These are phyloP conservation scores for Ustilago crameri DNA, from an alignment of 1,284 basidiomycete genomes.

Conservation along the genomic window DNA sequence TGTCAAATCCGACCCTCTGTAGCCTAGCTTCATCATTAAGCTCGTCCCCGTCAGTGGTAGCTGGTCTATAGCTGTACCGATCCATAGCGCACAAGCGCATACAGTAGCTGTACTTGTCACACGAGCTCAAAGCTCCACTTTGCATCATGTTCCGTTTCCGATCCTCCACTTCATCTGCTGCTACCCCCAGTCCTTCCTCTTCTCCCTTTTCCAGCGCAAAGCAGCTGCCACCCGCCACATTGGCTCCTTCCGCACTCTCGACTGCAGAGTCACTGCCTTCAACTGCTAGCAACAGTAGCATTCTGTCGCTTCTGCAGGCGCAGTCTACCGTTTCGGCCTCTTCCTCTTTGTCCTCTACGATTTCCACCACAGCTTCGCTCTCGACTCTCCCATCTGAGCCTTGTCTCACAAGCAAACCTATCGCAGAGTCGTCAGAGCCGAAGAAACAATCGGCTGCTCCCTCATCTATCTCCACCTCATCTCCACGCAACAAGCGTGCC, in stretches of 20 bases:
- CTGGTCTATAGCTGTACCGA: slow-evolving; percentile 14
- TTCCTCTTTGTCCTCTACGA: slow-evolving; percentile 5
- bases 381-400: slow-evolving; percentile 15
- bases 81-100: background rate
- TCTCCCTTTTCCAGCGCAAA: slow-evolving; percentile 10
- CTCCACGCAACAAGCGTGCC: slow-evolving; percentile 10
- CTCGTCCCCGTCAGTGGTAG: slow-evolving; percentile 3
- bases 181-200: slow-evolving; percentile 3
- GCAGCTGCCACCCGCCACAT: slow-evolving; percentile 9
- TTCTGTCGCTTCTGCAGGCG: slow-evolving; percentile 35
- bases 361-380: slow-evolving; percentile 23
- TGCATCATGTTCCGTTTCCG: slow-evolving; percentile 42
- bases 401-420: slow-evolving; percentile 16
- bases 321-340: slow-evolving; percentile 26
- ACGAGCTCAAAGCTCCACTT: slow-evolving; percentile 19
- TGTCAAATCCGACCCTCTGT: background rate
- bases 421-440: slow-evolving; percentile 3
- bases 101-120: slow-evolving; percentile 14
- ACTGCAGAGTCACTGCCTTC: slow-evolving; percentile 19
- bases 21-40: background rate
- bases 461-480: slow-evolving; percentile 8
- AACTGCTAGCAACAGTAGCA: slow-evolving; percentile 27
- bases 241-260: slow-evolving; percentile 16
- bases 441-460: slow-evolving; percentile 7
- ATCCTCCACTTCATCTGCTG: slow-evolving; percentile 31